Evolutionary conservation across 2,329 filamentous ascomycete genomes (phyloP).

Genomic region (Hymenoscyphus scutula): DNA sequence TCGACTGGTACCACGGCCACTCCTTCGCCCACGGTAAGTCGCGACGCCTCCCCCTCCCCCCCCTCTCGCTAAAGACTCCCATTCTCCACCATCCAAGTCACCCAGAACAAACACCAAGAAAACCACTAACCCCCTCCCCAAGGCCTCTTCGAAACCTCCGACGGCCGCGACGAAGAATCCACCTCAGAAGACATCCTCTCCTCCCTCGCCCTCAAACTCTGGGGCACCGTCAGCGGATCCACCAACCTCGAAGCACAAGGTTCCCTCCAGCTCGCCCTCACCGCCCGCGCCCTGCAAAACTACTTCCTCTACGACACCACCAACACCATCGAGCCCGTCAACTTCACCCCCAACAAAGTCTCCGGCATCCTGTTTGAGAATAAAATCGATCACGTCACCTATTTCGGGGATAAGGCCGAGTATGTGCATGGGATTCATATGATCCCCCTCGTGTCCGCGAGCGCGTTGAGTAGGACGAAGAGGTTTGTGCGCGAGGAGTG

Average conservation of each 20-base stretch:
- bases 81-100: not conserved
- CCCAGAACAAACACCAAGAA: too few species aligned
- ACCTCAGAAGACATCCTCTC: constrained; percentile 89
- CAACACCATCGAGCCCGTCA: constrained; percentile 69
- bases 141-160: constrained; percentile 62
- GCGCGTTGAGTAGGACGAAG: constrained; percentile 62
- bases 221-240: constrained; percentile 79
- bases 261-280: constrained; percentile 79
- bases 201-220: constrained; percentile 83
- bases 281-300: constrained; percentile 67
- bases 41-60: not conserved
- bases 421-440: constrained; percentile 58
- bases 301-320: constrained; percentile 78
- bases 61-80: not conserved
- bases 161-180: constrained; percentile 84
- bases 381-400: constrained; percentile 90
- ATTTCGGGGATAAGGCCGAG: constrained; percentile 73
- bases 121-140: not conserved
- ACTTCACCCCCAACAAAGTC: constrained; percentile 80
- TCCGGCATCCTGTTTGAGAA: constrained; percentile 82
- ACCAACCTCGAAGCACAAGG: constrained; percentile 70
- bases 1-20: constrained; percentile 95
- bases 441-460: constrained; percentile 41
- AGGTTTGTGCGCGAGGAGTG: constrained; percentile 81
- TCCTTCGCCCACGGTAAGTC: constrained; percentile 73